These are phyloP conservation scores for Orbilia quercus DNA, from an alignment of 2,329 filamentous ascomycete genomes.

Conservation along the genomic window DNA sequence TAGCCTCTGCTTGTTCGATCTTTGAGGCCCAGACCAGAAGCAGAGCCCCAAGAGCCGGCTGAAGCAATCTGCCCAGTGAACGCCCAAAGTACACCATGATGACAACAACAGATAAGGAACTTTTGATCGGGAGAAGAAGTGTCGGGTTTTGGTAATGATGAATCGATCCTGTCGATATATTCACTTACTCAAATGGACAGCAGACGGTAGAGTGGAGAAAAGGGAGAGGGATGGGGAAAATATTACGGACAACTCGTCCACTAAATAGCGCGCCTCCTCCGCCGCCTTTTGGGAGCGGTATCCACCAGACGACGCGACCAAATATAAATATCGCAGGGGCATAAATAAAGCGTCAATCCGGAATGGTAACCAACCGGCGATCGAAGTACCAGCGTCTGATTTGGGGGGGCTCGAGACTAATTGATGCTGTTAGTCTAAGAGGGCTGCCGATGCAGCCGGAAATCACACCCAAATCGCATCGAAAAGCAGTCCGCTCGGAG, in stretches of 20 bases:
- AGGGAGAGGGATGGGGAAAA: neutral
- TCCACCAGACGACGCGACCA: conserved; percentile 20
- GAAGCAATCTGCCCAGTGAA: conserved; percentile 21
- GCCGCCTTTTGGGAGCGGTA: conserved; percentile 13
- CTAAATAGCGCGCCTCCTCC: conserved; percentile 3
- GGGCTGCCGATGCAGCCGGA: conserved; percentile 32
- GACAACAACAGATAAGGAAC: neutral
- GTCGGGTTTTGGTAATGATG: neutral
- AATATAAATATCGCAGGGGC: conserved; percentile 25
- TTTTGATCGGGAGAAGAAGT: neutral
- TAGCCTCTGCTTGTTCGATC: conserved; percentile 21
- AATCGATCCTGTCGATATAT: conserved; percentile 4
- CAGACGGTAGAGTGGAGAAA: neutral
- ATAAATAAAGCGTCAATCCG: neutral
- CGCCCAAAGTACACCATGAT: conserved; percentile 26
- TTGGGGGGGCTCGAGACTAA: neutral
- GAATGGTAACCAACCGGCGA: conserved; percentile 2
- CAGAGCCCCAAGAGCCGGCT: conserved; percentile 21
- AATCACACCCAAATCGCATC: neutral
- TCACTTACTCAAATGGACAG: neutral
- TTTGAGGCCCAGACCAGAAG: conserved; percentile 24
- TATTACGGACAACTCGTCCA: neutral
- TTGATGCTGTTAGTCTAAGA: no score
- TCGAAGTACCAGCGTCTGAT: conserved; percentile 3
- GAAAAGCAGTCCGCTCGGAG: neutral